A percentile compares a stretch with the other conserved stretches of the same genome.
phyloP scores from a whole-genome alignment of 176 grass and related monocot genomes.

The Tillandsia leiboldiana region DNA sequence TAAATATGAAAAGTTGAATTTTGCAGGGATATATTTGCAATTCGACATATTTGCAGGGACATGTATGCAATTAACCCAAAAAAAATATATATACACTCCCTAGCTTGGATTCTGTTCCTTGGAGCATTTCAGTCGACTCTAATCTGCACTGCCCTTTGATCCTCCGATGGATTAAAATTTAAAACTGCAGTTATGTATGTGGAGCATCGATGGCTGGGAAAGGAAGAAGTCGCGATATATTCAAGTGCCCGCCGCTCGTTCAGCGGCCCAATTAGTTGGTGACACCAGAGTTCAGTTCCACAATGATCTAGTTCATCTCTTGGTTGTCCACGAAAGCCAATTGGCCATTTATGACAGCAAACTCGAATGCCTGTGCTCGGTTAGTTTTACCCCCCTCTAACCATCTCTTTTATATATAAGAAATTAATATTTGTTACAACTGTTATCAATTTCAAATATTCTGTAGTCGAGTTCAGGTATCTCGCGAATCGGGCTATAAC shows the following conservation, averaged over 20 bases:
- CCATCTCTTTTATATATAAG: conserved; percentile 4
- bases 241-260: conserved; percentile 49
- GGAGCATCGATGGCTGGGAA: conserved; percentile 99
- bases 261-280: conserved; percentile 52
- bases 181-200: conserved; percentile 59
- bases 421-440: neutral
- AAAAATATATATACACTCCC: neutral
- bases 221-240: conserved; percentile 92
- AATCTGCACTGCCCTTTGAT: neutral
- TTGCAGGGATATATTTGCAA: too few relatives aligned
- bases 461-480: too few relatives aligned
- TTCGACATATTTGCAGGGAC: too few relatives aligned
- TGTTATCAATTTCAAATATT: neutral
- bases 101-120: neutral
- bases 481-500: too few relatives aligned
- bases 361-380: conserved; percentile 68
- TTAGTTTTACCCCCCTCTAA: conserved; percentile 31
- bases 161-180: conserved; percentile 11
- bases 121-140: neutral
- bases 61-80: too few relatives aligned
- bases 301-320: conserved; percentile 89
- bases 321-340: conserved; percentile 89
- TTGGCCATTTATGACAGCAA: conserved; percentile 87
- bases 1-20: too few relatives aligned
- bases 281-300: conserved; percentile 98